Evolutionary conservation across 2,329 filamentous ascomycete species (phyloP).

Genomic region (Pleoardoris graminearum): DNA sequence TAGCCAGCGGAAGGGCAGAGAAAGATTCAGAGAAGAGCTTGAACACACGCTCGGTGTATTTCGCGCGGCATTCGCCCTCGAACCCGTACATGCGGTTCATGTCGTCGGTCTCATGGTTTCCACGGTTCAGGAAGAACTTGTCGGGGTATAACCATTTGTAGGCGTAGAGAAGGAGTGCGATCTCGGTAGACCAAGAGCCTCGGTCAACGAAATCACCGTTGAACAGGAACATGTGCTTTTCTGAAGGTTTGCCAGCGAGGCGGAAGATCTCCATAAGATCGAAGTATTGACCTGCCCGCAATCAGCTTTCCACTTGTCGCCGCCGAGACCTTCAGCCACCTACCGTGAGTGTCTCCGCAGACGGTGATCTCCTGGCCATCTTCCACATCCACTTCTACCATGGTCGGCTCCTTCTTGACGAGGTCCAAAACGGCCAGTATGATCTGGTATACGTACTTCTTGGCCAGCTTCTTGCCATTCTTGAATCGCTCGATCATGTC

Average conservation of each 20-base stretch:
- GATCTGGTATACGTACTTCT: constrained; percentile 98
- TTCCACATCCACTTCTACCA: constrained; percentile 89
- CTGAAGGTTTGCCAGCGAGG: constrained; percentile 80
- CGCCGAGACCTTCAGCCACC: constrained; percentile 27
- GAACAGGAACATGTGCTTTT: constrained; percentile 92
- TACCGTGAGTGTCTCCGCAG: constrained; percentile 95
- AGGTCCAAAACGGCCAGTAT: constrained; percentile 86
- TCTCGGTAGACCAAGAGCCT: constrained; percentile 97
- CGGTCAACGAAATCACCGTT: constrained; percentile 98
- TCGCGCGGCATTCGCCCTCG: constrained; percentile 96
- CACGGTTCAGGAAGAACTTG: constrained; percentile 92
- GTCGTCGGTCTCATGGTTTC: constrained; percentile 98
- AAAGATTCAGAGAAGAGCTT: constrained; percentile 98
- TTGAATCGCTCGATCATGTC: constrained; percentile 52
- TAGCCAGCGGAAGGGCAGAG: constrained; percentile 88
- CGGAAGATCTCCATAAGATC: constrained; percentile 96
- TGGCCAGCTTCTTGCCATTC: constrained; percentile 89
- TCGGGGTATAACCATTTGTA: constrained; percentile 94
- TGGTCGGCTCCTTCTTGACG: constrained; percentile 89
- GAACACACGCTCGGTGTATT: constrained; percentile 95
- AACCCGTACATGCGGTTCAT: constrained; percentile 99
- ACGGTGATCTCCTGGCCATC: constrained; percentile 82
- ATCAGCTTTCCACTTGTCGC: constrained; percentile 6
- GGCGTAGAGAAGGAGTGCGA: constrained; percentile 88
- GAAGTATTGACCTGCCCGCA: constrained; percentile 82